phyloP scores from a whole-genome alignment of 257 asterid genomes.

The Datura wrightii region DNA sequence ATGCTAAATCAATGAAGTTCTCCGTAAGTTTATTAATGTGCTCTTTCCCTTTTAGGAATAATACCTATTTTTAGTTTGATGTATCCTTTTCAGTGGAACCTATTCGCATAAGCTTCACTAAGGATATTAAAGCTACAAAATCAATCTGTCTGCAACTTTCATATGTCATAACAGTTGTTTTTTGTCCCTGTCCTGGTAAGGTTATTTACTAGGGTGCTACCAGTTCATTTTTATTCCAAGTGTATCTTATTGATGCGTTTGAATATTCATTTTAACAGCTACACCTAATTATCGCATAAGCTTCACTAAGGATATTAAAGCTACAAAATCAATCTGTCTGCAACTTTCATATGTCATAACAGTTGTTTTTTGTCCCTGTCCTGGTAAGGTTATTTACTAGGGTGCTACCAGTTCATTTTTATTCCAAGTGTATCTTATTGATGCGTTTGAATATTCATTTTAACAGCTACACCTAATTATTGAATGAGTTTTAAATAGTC shows the following conservation, averaged over 20 bases:
- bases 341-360: neutral
- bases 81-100: neutral
- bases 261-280: neutral
- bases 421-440: neutral
- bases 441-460: neutral
- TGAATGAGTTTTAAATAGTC: neutral
- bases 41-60: neutral
- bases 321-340: neutral
- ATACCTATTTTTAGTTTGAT: constrained; percentile 6
- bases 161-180: neutral
- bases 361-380: neutral
- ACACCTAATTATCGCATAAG: neutral
- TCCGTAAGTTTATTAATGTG: neutral
- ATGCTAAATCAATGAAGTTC: neutral
- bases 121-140: neutral
- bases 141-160: neutral
- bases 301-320: neutral
- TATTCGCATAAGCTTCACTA: neutral
- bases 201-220: neutral
- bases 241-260: neutral
- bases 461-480: neutral
- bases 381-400: neutral
- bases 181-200: neutral
- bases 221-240: neutral
- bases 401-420: neutral